A percentile compares a stretch with the other conserved stretches of the same genome.
These are phyloP conservation scores for Rickenella mellea DNA, from an alignment of 768 basidiomycete genomes.

Conservation along the genomic window DNA sequence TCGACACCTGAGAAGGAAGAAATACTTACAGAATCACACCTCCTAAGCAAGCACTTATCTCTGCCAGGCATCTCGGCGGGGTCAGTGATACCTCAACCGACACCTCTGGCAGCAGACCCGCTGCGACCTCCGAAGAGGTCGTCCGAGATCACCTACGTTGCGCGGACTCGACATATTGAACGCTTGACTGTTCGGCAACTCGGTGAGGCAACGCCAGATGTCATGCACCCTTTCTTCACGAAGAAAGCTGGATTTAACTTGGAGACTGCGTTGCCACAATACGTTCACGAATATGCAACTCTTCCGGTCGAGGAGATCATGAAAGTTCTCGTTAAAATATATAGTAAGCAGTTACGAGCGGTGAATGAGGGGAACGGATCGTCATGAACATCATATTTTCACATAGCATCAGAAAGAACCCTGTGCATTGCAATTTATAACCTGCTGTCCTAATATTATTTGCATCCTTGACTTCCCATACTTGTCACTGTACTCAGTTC, in stretches of 20 bases:
- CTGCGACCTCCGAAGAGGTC: slow-evolving; percentile 9
- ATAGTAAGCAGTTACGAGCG: slow-evolving; percentile 60
- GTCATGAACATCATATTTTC: too few species aligned
- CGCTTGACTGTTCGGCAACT: slow-evolving; percentile 78
- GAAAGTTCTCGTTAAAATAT: slow-evolving; percentile 67
- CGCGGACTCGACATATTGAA: slow-evolving; percentile 57
- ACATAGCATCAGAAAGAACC: too few species aligned
- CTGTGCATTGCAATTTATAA: too few species aligned
- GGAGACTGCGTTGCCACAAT: slow-evolving; percentile 78
- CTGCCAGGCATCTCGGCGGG: neutral
- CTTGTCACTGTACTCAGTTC: too few species aligned
- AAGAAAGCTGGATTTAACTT: slow-evolving; percentile 77
- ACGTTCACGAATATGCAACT: slow-evolving; percentile 83
- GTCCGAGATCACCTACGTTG: slow-evolving; percentile 38
- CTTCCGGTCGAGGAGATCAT: slow-evolving; percentile 76
- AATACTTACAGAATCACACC: neutral
- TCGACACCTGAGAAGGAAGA: neutral
- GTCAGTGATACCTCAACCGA: neutral
- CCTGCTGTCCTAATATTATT: too few species aligned
- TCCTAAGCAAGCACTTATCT: neutral
- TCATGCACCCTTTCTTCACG: slow-evolving; percentile 83
- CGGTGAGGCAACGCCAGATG: slow-evolving; percentile 82
- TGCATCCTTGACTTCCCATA: too few species aligned
- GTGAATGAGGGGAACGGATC: too few species aligned
- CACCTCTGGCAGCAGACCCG: neutral